Base-by-base conservation (phyloP, 225 moss, liverwort and hornwort genomes). In the Pseudisothecium myosuroides region DNA sequence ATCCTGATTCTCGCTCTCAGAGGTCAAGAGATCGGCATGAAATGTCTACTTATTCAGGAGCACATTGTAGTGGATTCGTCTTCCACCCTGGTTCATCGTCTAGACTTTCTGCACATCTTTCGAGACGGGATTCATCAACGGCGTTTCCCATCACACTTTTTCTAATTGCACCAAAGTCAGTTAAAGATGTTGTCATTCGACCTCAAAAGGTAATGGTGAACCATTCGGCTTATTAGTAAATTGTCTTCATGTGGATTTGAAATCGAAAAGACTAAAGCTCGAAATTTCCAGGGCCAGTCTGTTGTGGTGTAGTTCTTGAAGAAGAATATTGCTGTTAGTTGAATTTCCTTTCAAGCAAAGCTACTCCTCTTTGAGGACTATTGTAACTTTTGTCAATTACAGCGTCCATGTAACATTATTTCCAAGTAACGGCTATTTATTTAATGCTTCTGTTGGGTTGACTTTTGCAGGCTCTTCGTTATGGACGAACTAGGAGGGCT, bases 91-190 rank as follows among this genome's bases (percentile, higher is more conserved):
- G 73, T 87, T 77, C 72, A 87, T 86, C 17, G 20, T 83, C 78
- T 88, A 64, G 32, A 54, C 65, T 36, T 79, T 71, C 83, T 66
- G 85, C 62, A 80, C 36, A 68, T 49, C 49, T 32, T 54, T 77
- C 73, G 87, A 83, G 39, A 66, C 13, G 65, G 54, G 41, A 75
- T 64, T 45, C 45, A 73, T 41, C 90, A 81, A 80, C 26, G 47
- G 54, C 54, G 47, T 43, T 90, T 86, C 71, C 61, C 73, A 39
- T 90, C 65, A 50, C 59, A 49, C 49, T 87, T 45, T 80, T 80
- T 80, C 61, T 93, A 63, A 61, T 91, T 77, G 90, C 84, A 39
- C 88, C 91, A 31, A 90, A 88, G 72, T 87, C 87, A 59, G 88
- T 91, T 85, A 81, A 61, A 31, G 1, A 47, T 45, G 81, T 88